phyloP scores from a whole-genome alignment of 1,139 yeast genomes.

The Nakaseomyces kungkrabaensis region DNA sequence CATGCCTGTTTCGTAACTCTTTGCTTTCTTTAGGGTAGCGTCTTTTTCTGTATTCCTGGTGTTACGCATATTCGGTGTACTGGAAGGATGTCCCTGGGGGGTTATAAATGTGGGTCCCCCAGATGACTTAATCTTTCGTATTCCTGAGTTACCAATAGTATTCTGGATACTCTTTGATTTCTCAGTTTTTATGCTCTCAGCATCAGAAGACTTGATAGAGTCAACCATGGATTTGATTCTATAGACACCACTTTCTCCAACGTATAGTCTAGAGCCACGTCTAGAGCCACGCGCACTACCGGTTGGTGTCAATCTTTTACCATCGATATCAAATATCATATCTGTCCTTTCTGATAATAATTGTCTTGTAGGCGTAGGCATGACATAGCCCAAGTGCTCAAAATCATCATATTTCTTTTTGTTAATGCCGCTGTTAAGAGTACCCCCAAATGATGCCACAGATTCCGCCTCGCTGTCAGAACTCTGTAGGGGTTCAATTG shows the following conservation, averaged over 20 bases:
- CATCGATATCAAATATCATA: conserved; percentile 12
- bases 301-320: conserved; percentile 11
- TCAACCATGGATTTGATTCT: conserved; percentile 31
- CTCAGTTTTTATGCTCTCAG: conserved; percentile 2
- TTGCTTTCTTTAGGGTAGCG: not conserved
- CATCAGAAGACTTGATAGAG: conserved; percentile 11
- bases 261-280: conserved; percentile 24
- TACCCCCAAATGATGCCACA: conserved; percentile 19
- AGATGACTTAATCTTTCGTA: conserved; percentile 18
- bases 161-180: not conserved
- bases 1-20: not conserved
- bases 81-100: not conserved
- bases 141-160: conserved; percentile 1
- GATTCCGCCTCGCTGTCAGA: conserved; percentile 11
- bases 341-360: conserved; percentile 8
- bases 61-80: not conserved
- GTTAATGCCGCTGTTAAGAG: conserved; percentile 19
- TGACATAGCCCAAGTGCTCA: conserved; percentile 24
- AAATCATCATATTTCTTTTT: conserved; percentile 19
- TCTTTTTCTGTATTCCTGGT: not conserved
- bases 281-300: conserved; percentile 23
- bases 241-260: conserved; percentile 23
- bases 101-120: conserved; percentile 3
- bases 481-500: conserved; percentile 9
- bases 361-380: conserved; percentile 23